A percentile compares a stretch with the other conserved stretches of the same genome.
Conservation (phyloP, 1,284 basidiomycete genomes). For the Entoloma clypeatum region DNA sequence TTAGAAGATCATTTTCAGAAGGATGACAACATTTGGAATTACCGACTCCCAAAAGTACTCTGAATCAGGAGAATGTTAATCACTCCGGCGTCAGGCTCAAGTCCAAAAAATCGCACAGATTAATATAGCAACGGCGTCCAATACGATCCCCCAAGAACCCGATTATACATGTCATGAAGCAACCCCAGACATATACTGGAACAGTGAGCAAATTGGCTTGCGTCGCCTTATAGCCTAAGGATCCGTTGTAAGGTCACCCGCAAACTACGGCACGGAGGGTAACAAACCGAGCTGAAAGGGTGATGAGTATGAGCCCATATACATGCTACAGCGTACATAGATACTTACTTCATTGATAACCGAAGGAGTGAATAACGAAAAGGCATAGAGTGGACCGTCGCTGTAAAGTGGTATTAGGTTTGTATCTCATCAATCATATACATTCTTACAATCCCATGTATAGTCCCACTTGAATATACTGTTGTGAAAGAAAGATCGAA, state of each 20-base stretch:
- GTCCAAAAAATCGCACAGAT: slow-evolving; percentile 41
- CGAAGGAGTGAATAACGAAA: slow-evolving; percentile 64
- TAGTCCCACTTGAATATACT: slow-evolving; percentile 42
- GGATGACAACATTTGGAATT: slow-evolving; percentile 2
- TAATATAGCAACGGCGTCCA: slow-evolving; percentile 54
- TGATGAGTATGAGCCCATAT: slow-evolving; percentile 3
- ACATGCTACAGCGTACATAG: not conserved
- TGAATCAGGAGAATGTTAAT: slow-evolving; percentile 15
- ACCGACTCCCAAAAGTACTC: slow-evolving; percentile 42
- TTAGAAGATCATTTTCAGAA: not conserved
- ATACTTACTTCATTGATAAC: slow-evolving; percentile 53
- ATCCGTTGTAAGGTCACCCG: not conserved
- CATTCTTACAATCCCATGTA: slow-evolving; percentile 49
- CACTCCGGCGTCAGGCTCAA: not conserved
- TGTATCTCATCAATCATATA: too few species aligned
- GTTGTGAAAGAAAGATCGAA: slow-evolving; percentile 2
- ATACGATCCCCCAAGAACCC: slow-evolving; percentile 57
- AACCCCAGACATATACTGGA: slow-evolving; percentile 64
- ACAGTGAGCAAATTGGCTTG: slow-evolving; percentile 68
- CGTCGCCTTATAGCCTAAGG: slow-evolving; percentile 56
- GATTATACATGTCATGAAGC: slow-evolving; percentile 55
- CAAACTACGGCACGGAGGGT: slow-evolving; percentile 31
- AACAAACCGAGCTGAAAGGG: slow-evolving; percentile 24
- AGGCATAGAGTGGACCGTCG: slow-evolving; percentile 67
- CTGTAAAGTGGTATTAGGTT: slow-evolving; percentile 23